phyloP scores from a whole-genome alignment of 257 asterid genomes.

The Solanum tarijense region DNA sequence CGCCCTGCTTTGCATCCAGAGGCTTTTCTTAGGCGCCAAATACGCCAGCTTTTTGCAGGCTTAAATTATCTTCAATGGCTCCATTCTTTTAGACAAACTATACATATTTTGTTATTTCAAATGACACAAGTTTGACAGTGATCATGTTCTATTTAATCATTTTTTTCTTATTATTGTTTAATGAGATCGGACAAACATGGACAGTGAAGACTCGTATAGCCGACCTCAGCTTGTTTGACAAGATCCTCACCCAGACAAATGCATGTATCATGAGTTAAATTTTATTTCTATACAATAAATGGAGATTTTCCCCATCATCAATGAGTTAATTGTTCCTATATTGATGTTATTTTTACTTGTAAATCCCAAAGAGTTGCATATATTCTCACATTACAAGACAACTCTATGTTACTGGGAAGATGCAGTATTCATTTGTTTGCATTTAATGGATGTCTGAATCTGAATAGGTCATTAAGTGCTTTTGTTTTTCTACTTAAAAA shows the following conservation, averaged over 20 bases:
- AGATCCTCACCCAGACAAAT: not conserved
- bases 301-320: not conserved
- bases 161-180: not conserved
- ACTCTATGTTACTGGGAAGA: not conserved
- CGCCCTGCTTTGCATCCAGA: constrained; percentile 88
- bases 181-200: not conserved
- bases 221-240: not conserved
- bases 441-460: too few relatives aligned
- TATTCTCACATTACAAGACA: not conserved
- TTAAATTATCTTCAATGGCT: constrained; percentile 6
- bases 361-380: not conserved
- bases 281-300: not conserved
- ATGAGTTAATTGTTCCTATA: not conserved
- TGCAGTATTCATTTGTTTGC: not conserved
- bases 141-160: not conserved
- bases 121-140: not conserved
- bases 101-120: not conserved
- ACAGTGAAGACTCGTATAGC: not conserved
- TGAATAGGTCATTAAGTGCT: too few relatives aligned
- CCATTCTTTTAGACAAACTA: not conserved
- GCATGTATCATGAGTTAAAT: not conserved
- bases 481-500: too few relatives aligned
- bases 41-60: constrained; percentile 90
- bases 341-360: not conserved
- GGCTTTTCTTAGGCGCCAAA: constrained; percentile 93